Base-by-base conservation (phyloP, 495 filamentous ascomycete genomes). In the Aspergillus kassunensis region DNA sequence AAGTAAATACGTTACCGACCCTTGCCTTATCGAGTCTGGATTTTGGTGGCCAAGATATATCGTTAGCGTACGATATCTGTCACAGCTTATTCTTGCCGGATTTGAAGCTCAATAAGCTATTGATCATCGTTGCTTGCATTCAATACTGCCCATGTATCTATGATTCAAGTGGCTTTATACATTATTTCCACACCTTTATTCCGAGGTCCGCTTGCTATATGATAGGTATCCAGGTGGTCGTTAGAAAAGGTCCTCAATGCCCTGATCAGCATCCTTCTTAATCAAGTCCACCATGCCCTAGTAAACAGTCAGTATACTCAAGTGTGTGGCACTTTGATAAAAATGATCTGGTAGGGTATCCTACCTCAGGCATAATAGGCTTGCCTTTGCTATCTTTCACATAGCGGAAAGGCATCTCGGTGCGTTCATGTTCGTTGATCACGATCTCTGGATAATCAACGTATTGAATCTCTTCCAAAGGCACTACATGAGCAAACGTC, bases 401-500 rank as follows among this genome's bases (percentile, higher is more conserved):
- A 65, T 98, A 98, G 45, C 92, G 88, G 69, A 97, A 98, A 0
- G 93, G 93, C 93, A 98, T 98, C 65, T 95, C 78, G 1, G 89
- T 95, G 59, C 87, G 89, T 66, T 98, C 93, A 64, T 96, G 83
- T 63, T 92, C 85, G 69, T 87, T 90, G 65, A 97, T 84, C 53
- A 81, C 80, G 58, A 98, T 75, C 61, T 97, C 92, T 0, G 93
- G 93, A 63, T 88, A 81, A 60, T 97, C 91, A 11, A 90, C 60
- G 59, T 91, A 97, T 20, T 79, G 75, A 24, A 98, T 88, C 49
- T 90, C 70, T 36, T 85, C 78, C 12, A 97, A 68, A 0, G 84
- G 80, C 41, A 84, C 90, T 95, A n/a, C n/a, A n/a, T n/a, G n/a
- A 48, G 42, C 4, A 42, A n/a, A 23, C 15, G 54, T 67, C 39